Percentiles rank a stretch among this genome's conserved stretches.
Conservation (phyloP, 495 filamentous ascomycete genomes). For the Podospora conica region DNA sequence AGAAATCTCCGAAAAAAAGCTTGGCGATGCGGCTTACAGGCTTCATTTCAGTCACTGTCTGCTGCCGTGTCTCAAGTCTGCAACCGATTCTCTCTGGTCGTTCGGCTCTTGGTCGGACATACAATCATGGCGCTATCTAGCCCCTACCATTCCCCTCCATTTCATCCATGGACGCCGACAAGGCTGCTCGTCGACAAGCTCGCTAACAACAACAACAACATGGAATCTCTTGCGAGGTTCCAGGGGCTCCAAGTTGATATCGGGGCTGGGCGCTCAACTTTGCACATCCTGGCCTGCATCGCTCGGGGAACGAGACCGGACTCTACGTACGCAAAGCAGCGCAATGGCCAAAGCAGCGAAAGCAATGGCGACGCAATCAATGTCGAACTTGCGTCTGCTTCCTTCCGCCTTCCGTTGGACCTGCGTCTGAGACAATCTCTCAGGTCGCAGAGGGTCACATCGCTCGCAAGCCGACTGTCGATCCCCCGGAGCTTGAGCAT, state of each 20-base stretch:
- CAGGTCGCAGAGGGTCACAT: slow-evolving; percentile 22
- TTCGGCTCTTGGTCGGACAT: not conserved
- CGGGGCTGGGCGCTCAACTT: not conserved
- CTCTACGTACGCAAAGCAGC: too few relatives aligned
- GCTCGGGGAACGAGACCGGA: not conserved
- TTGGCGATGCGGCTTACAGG: slow-evolving; percentile 5
- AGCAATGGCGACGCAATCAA: not conserved
- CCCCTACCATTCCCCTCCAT: not conserved
- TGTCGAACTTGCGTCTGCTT: not conserved
- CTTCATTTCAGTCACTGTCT: not conserved
- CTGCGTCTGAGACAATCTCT: slow-evolving; percentile 19
- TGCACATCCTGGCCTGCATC: not conserved
- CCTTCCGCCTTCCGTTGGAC: slow-evolving; percentile 1
- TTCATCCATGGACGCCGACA: too few relatives aligned
- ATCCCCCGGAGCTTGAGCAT: slow-evolving; percentile 9
- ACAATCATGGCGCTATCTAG: not conserved
- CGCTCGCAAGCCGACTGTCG: slow-evolving; percentile 16
- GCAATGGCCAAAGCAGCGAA: too few relatives aligned
- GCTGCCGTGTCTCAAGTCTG: not conserved
- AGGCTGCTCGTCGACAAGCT: too few relatives aligned
- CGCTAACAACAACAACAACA: too few relatives aligned
- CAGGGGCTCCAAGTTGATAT: too few relatives aligned
- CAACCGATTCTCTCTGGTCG: not conserved
- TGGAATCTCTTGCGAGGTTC: too few relatives aligned
- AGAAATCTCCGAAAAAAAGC: slow-evolving; percentile 17